Base-by-base conservation (phyloP, 805 yeast genomes). In the Priceomyces medius region DNA sequence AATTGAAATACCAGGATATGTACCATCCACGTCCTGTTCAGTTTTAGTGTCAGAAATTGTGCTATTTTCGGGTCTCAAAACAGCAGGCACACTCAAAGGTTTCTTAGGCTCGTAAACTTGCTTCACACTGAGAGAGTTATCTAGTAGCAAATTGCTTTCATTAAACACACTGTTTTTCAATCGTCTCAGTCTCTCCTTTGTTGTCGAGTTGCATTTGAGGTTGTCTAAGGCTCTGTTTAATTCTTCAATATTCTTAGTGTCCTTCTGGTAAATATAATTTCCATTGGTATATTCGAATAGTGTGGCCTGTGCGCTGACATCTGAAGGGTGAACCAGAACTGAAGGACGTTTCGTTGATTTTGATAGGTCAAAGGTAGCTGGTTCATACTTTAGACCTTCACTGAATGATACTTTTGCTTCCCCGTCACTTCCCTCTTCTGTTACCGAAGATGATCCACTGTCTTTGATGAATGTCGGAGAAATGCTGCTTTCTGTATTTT, bases 71-170 rank as follows among this genome's bases (percentile, higher is more conserved):
- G 79, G 78, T 23, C 81, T 56, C 40, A 77, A 62, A 12, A 77
- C 81, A 2, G 81, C 78, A 3, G 83, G 83, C 2, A 72, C 59
- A 51, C 73, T 68, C 43, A 73, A 56, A 4, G 79, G 77, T 36
- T 74, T 61, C 42, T 68, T 74, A 32, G 69, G 66, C 43, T 69
- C 71, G 50, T 76, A 73, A 29, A 77, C 73, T 46, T 74, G 80
- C 44, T 67, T 49, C 8, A 50, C 33, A 8, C 35, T 37, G 19
- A 57, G 50, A 1, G 55, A 53, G 9, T 46, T 40, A 24, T 36
- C 36, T 10, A 40, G 19, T 14, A 40, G 32, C 12, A 39, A 40
- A 13, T 20, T 21, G 13, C 36, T 14, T 10, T 28, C 21, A 6
- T 38, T 12, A 12, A 24, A 17, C 10, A 29, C 9, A 20, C 42